These are phyloP conservation scores for Apophysomyces sp. DNA, from an alignment of 371 early-diverging fungal genomes.

Conservation along the genomic window DNA sequence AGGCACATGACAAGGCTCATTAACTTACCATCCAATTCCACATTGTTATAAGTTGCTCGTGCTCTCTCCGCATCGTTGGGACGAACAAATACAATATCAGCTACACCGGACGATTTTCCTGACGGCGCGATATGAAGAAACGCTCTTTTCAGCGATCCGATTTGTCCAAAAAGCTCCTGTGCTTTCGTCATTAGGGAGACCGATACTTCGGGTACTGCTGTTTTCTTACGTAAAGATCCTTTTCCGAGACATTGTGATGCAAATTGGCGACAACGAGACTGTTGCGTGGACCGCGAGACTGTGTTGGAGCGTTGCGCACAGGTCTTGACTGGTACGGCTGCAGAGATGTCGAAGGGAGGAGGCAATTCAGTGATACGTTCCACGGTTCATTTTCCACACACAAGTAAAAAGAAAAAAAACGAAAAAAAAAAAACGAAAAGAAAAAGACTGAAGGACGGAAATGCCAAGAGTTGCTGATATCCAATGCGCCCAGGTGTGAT, in stretches of 20 bases:
- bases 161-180: constrained; percentile 58
- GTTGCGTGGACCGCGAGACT: constrained; percentile 19
- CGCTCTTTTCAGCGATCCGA: constrained; percentile 49
- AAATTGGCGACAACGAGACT: constrained; percentile 56
- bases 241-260: constrained; percentile 65
- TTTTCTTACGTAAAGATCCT: constrained; percentile 63
- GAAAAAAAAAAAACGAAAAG: constrained; percentile 9
- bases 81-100: constrained; percentile 56
- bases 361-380: constrained; percentile 6
- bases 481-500: constrained; percentile 2
- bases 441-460: constrained; percentile 12
- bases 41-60: constrained; percentile 54
- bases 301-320: constrained; percentile 3
- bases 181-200: constrained; percentile 1
- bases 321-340: constrained; percentile 5
- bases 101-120: constrained; percentile 66
- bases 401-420: constrained; percentile 13
- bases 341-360: neutral
- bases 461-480: constrained; percentile 4
- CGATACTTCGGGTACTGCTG: neutral
- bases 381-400: constrained; percentile 3
- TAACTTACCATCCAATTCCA: constrained; percentile 61
- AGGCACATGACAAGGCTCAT: neutral
- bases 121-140: constrained; percentile 57
- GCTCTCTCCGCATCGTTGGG: constrained; percentile 54